phyloP scores from a whole-genome alignment of 1,139 yeast genomes.

The Lodderomyces margitis region DNA sequence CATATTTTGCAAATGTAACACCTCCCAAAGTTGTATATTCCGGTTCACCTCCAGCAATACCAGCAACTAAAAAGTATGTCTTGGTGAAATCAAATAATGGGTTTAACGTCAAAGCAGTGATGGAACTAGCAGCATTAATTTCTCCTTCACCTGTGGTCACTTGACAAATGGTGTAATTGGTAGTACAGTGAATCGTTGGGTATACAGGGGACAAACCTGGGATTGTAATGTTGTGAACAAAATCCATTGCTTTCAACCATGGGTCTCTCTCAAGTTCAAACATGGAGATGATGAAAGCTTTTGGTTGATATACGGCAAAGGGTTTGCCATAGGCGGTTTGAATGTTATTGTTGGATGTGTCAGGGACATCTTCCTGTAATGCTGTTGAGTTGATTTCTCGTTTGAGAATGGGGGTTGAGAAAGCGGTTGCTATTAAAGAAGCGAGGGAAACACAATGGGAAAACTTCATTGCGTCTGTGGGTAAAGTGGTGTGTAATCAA shows the following conservation, averaged over 20 bases:
- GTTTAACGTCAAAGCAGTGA: conserved; percentile 52
- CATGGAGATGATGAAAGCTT: conserved; percentile 56
- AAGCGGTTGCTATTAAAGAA: conserved; percentile 14
- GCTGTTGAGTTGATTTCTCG: conserved; percentile 21
- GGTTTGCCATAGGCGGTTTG: conserved; percentile 32
- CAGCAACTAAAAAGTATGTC: conserved; percentile 63
- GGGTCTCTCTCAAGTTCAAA: conserved; percentile 54
- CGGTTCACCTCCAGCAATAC: conserved; percentile 69
- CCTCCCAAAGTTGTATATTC: conserved; percentile 47
- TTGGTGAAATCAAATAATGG: conserved; percentile 57
- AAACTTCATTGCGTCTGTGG: background rate
- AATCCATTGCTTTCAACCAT: conserved; percentile 49
- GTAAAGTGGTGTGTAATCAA: too few species aligned
- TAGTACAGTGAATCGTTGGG: conserved; percentile 56
- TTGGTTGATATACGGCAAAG: conserved; percentile 48
- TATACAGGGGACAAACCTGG: conserved; percentile 66
- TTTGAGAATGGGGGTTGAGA: conserved; percentile 23
- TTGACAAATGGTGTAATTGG: conserved; percentile 55
- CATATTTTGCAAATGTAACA: conserved; percentile 60
- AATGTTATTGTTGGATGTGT: conserved; percentile 19
- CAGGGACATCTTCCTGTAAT: conserved; percentile 14
- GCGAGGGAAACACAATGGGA: conserved; percentile 1
- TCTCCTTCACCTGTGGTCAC: conserved; percentile 70
- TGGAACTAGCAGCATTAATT: conserved; percentile 62
- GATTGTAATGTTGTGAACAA: conserved; percentile 51